phyloP scores from a whole-genome alignment of 306 rosid species.

The Rosa rugosa region DNA sequence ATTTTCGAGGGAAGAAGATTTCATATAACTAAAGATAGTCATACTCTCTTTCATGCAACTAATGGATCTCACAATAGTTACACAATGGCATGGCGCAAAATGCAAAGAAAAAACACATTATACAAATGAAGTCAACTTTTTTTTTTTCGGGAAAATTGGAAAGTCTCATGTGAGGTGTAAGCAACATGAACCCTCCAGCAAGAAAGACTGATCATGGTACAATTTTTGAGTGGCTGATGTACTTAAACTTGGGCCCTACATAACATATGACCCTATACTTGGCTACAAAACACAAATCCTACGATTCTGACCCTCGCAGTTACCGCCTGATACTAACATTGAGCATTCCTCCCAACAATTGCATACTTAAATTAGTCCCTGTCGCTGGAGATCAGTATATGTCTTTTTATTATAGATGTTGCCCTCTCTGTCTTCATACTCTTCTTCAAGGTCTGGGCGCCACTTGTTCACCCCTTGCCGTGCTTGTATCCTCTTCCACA shows the following conservation, averaged over 20 bases:
- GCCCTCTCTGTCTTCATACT: conserved; percentile 98
- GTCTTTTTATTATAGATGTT: conserved; percentile 98
- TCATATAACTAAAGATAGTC: too few relatives aligned
- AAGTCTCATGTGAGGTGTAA: too few relatives aligned
- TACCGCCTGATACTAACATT: background rate
- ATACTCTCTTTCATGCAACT: too few relatives aligned
- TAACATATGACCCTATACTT: background rate
- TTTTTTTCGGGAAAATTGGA: too few relatives aligned
- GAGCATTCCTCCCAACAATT: background rate
- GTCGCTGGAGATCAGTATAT: conserved; percentile 91
- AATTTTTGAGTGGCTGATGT: background rate
- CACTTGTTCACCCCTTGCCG: conserved; percentile 90
- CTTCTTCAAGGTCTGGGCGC: conserved; percentile 99
- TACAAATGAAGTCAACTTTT: too few relatives aligned
- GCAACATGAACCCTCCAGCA: too few relatives aligned
- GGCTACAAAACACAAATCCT: conserved; percentile 1
- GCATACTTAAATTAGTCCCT: conserved; percentile 69
- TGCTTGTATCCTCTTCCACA: conserved; percentile 92
- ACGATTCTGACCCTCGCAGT: background rate
- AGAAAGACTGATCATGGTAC: too few relatives aligned
- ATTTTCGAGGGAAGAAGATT: too few relatives aligned
- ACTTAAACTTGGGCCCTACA: background rate
- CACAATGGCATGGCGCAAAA: too few relatives aligned
- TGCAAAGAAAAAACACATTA: too few relatives aligned
- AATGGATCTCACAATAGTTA: too few relatives aligned